Base-by-base conservation (phyloP, 768 basidiomycete genomes). In the Coprinopsis cinerea region DNA sequence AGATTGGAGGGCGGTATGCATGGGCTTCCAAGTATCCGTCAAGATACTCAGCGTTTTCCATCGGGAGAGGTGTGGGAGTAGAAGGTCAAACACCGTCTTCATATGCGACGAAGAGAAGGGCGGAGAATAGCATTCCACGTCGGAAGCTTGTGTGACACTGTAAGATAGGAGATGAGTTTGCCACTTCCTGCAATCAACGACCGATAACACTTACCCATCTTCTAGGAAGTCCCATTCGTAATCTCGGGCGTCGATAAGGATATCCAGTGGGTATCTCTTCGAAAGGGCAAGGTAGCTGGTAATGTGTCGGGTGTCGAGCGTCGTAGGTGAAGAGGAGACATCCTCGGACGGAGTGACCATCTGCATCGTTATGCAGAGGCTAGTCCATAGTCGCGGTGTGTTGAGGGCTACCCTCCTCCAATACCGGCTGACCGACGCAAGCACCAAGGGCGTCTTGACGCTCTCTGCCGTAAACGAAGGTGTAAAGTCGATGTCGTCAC, bases 191-290 rank as follows among this genome's bases (percentile, higher is more conserved):
- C 22, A 53, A 35, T 2, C 4, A 30, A 44, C 44, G 44, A 49
- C 26, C 6, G 28, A 42, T 46, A 28, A 30, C 25, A 59, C 64
- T 40, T 52, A 79, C 79, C 73, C 75, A 27, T 68, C 62, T 54
- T 81, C 79, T 10, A 67, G 62, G 54, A 78, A 81, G 57, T 80
- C 74, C 79, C 79, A 83, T 18, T 76, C 70, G 3, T 71, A 71
- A 62, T 83, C 81, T 45, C 80, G 71, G 20, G 72, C 78, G 54
- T 82, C 79, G 39, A 83, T 74, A 37, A 79, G 67, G 48, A 84
- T 76, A 51, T 80, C 75, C 18, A 83, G 59, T 0, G 79, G 71
- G 54, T 69, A 69, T 24, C 67, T 70, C 15, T 69, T 64, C 2
- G 82, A 82, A 18, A 75, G 70, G 15, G 63, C 54, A 13, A 82